Percentiles rank a stretch among this genome's conserved stretches.
phyloP scores from a whole-genome alignment of 148 eudicot species.

The Salicornia ramosissima region DNA sequence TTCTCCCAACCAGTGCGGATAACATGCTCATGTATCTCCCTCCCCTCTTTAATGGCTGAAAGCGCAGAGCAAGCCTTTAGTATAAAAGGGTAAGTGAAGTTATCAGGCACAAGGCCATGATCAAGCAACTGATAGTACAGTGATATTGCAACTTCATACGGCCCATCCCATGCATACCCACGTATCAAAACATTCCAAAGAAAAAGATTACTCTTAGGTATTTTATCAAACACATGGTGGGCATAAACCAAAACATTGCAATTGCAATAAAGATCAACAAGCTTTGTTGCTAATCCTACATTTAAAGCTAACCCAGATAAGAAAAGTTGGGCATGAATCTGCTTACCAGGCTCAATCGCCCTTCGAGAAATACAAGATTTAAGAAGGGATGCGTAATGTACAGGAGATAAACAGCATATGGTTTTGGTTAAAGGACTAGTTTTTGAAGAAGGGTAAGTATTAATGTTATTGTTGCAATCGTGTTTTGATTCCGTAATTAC shows the following conservation, averaged over 20 bases:
- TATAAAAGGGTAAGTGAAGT: slow-evolving; percentile 78
- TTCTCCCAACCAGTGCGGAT: slow-evolving; percentile 53
- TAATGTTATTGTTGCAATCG: slow-evolving; percentile 1
- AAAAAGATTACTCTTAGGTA: slow-evolving; percentile 59
- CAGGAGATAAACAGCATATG: slow-evolving; percentile 5
- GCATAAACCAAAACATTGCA: slow-evolving; percentile 49
- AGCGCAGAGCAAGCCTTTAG: slow-evolving; percentile 73
- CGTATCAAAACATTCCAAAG: slow-evolving; percentile 85
- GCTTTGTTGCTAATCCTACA: slow-evolving; percentile 54
- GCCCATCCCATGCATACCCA: slow-evolving; percentile 91
- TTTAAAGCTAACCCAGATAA: slow-evolving; percentile 41
- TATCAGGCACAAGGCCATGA: slow-evolving; percentile 62
- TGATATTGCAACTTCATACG: slow-evolving; percentile 51
- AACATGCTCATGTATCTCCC: slow-evolving; percentile 59
- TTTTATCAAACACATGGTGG: slow-evolving; percentile 64
- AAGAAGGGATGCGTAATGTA: slow-evolving; percentile 39
- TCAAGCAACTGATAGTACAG: slow-evolving; percentile 49
- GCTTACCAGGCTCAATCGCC: slow-evolving; percentile 70
- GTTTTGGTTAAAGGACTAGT: slow-evolving; percentile 9
- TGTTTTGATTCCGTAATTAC: background rate
- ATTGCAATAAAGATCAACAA: slow-evolving; percentile 55
- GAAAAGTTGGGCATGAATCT: slow-evolving; percentile 61
- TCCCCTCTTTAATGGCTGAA: slow-evolving; percentile 49
- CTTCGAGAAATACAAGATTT: slow-evolving; percentile 46
- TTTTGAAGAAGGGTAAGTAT: slow-evolving; percentile 10